Percentiles rank a stretch among this genome's conserved stretches.
Conservation (phyloP, 306 rosid genomes). For the Alnus glutinosa region DNA sequence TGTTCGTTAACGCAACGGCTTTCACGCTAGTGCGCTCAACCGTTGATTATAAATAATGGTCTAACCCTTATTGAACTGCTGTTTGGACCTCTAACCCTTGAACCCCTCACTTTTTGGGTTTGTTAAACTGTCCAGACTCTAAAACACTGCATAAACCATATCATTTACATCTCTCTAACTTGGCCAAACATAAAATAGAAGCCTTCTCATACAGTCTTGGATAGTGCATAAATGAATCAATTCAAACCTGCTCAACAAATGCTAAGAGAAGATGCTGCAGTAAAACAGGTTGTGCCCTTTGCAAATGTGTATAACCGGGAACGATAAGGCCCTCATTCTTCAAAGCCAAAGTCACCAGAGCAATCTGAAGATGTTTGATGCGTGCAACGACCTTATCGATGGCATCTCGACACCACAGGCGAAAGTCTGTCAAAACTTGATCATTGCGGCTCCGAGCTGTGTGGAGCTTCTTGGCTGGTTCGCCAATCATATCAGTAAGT, state of each 20-base stretch:
- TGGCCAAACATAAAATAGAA: not conserved
- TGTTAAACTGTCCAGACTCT: too few species aligned
- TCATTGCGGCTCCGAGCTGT: slow-evolving; percentile 93
- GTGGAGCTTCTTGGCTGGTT: slow-evolving; percentile 94
- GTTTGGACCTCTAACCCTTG: too few species aligned
- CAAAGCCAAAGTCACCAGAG: slow-evolving; percentile 61
- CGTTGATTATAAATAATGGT: not conserved
- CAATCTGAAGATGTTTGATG: slow-evolving; percentile 65
- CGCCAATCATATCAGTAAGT: slow-evolving; percentile 86
- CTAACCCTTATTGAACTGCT: not conserved
- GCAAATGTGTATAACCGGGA: slow-evolving; percentile 94
- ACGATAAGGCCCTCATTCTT: slow-evolving; percentile 73
- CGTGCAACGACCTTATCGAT: slow-evolving; percentile 58
- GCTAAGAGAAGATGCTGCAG: slow-evolving; percentile 85
- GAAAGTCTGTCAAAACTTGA: slow-evolving; percentile 76
- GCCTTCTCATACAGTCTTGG: not conserved
- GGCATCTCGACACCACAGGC: slow-evolving; percentile 90
- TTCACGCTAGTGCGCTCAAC: too few species aligned
- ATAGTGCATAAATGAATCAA: not conserved
- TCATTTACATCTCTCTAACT: not conserved
- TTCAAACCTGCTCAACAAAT: slow-evolving; percentile 85
- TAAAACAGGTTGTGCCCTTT: slow-evolving; percentile 89
- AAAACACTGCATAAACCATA: not conserved
- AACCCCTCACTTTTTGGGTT: too few species aligned
- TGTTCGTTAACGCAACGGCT: too few species aligned